Evolutionary conservation across 805 yeast species (phyloP).

Genomic region (Metschnikowia aberdeeniae): DNA sequence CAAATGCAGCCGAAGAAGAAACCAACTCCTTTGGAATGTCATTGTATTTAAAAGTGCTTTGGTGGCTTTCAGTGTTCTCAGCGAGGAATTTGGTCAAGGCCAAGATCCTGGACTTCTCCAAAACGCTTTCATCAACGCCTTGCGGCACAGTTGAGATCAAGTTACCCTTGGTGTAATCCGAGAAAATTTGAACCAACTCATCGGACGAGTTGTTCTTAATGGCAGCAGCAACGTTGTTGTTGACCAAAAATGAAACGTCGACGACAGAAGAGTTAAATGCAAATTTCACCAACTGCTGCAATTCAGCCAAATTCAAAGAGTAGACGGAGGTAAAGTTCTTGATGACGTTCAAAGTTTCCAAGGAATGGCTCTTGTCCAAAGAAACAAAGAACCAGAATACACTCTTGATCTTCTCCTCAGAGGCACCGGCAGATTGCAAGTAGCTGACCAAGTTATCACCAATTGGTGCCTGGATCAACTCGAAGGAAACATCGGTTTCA

Average conservation of each 20-base stretch:
- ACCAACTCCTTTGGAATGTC: conserved; percentile 33
- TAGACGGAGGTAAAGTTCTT: conserved; percentile 30
- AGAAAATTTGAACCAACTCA: conserved; percentile 27
- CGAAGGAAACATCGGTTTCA: conserved; percentile 28
- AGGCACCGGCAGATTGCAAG: conserved; percentile 31
- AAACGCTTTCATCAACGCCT: conserved; percentile 18
- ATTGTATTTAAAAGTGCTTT: conserved; percentile 30
- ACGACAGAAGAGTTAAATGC: conserved; percentile 34
- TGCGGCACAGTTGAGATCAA: conserved; percentile 24
- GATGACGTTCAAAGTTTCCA: conserved; percentile 32
- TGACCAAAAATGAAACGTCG: conserved; percentile 41
- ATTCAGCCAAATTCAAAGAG: conserved; percentile 22
- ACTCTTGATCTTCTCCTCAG: conserved; percentile 25
- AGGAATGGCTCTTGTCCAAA: conserved; percentile 31
- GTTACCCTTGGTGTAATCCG: conserved; percentile 34
- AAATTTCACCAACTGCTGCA: conserved; percentile 30
- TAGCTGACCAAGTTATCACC: conserved; percentile 35
- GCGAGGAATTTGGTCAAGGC: conserved; percentile 38
- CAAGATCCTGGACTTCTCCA: conserved; percentile 37
- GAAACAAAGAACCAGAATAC: conserved; percentile 37
- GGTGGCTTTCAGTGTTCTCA: conserved; percentile 20
- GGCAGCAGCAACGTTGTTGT: conserved; percentile 36
- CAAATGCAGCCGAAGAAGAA: conserved; percentile 31
- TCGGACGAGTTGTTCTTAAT: conserved; percentile 25
- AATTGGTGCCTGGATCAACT: conserved; percentile 31